Percentiles rank a stretch among this genome's conserved stretches.
These are phyloP conservation scores for Microbotryum saponariae DNA, from an alignment of 1,284 basidiomycete genomes.

Conservation along the genomic window DNA sequence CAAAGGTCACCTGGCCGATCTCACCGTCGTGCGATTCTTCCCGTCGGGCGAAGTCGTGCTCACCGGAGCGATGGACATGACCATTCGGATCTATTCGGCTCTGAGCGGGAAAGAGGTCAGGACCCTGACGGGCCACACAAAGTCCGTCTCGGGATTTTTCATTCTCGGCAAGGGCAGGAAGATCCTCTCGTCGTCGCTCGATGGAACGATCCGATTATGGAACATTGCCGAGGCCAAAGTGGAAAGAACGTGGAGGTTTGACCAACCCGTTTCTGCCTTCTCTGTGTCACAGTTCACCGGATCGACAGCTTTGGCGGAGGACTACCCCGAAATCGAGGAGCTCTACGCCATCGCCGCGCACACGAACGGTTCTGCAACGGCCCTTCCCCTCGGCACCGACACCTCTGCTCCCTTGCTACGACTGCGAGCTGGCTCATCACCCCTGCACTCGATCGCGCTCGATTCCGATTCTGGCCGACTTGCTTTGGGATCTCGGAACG, in stretches of 20 bases:
- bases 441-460: not conserved
- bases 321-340: not conserved
- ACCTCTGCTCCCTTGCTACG: not conserved
- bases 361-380: slow-evolving; percentile 12
- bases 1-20: slow-evolving; percentile 45
- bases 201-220: slow-evolving; percentile 42
- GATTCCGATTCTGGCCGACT: not conserved
- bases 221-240: slow-evolving; percentile 9
- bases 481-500: slow-evolving; percentile 9
- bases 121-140: slow-evolving; percentile 41
- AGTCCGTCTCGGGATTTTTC: slow-evolving; percentile 36
- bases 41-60: slow-evolving; percentile 41
- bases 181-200: slow-evolving; percentile 43
- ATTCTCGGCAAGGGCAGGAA: slow-evolving; percentile 30
- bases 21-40: slow-evolving; percentile 40
- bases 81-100: slow-evolving; percentile 42
- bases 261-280: slow-evolving; percentile 10
- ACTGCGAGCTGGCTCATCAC: not conserved
- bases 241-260: slow-evolving; percentile 13
- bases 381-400: not conserved
- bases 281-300: not conserved
- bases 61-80: slow-evolving; percentile 43
- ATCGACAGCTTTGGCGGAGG: not conserved
- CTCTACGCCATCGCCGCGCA: slow-evolving; percentile 12
- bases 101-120: slow-evolving; percentile 47